A percentile compares a stretch with the other conserved stretches of the same genome.
Evolutionary conservation across 345 rosid genomes (phyloP).

Genomic region (Salix koriyanagi): DNA sequence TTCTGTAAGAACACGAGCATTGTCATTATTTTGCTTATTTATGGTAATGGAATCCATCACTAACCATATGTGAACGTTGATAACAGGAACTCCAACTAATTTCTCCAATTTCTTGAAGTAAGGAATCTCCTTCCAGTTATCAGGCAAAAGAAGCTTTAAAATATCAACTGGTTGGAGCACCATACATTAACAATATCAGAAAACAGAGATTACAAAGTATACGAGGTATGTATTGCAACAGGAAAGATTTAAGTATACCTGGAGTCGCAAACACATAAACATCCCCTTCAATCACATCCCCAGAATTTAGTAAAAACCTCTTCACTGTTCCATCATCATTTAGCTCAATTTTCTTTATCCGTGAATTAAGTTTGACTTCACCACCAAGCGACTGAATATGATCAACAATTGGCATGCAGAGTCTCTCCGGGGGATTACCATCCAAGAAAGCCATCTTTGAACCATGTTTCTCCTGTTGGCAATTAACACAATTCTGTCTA

Average conservation of each 20-base stretch:
- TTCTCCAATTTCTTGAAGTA: slow-evolving; percentile 86
- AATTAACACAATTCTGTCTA: neutral
- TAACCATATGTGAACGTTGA: slow-evolving; percentile 94
- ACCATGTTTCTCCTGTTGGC: slow-evolving; percentile 85
- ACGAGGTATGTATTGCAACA: neutral
- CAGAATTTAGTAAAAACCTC: slow-evolving; percentile 59
- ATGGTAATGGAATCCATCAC: slow-evolving; percentile 31
- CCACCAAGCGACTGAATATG: slow-evolving; percentile 79
- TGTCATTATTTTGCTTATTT: neutral
- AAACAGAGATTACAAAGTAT: neutral
- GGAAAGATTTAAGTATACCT: slow-evolving; percentile 41
- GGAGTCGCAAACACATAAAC: slow-evolving; percentile 86
- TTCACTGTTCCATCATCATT: slow-evolving; percentile 75
- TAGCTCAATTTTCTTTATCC: slow-evolving; percentile 76
- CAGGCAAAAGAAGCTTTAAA: slow-evolving; percentile 84
- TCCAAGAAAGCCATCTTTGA: slow-evolving; percentile 98
- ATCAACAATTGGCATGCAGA: slow-evolving; percentile 75
- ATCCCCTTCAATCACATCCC: slow-evolving; percentile 69
- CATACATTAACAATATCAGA: slow-evolving; percentile 15
- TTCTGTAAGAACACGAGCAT: neutral
- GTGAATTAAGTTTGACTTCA: slow-evolving; percentile 70
- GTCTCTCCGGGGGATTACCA: slow-evolving; percentile 96
- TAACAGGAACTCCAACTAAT: slow-evolving; percentile 94
- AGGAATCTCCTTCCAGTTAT: slow-evolving; percentile 69
- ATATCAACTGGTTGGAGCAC: slow-evolving; percentile 59